Conservation (phyloP, 441 rosid species). For the Arabidopsis hybrid region DNA sequence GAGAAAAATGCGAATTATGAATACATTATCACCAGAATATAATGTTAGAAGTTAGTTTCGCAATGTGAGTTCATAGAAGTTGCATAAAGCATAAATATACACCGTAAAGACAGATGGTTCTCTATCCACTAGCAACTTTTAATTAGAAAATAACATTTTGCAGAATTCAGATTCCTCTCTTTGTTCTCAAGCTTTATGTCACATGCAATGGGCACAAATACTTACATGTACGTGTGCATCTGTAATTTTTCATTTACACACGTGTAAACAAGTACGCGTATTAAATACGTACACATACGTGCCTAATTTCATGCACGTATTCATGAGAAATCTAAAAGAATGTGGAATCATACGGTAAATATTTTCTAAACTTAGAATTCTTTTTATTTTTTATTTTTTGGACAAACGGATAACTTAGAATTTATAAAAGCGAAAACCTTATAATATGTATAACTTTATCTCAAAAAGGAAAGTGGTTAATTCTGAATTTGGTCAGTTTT, state of each 20-base stretch:
- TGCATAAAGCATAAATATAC: conserved; percentile 17
- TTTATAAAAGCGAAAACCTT: not conserved
- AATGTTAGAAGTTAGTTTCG: not conserved
- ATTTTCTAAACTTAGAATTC: not conserved
- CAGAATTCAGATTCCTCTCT: conserved; percentile 34
- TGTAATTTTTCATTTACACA: not conserved
- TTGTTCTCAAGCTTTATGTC: conserved; percentile 35
- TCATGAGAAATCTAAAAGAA: not conserved
- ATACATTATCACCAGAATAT: not conserved
- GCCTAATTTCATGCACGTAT: not conserved
- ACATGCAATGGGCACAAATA: conserved; percentile 36
- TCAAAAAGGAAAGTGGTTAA: conserved; percentile 31
- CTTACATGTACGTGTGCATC: conserved; percentile 26
- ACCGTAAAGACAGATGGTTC: conserved; percentile 12
- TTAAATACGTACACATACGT: not conserved
- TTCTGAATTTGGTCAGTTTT: conserved; percentile 32
- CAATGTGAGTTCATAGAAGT: not conserved
- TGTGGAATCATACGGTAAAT: not conserved
- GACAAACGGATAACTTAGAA: not conserved
- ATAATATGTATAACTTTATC: conserved; percentile 19
- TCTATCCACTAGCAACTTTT: conserved; percentile 19
- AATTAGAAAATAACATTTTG: conserved; percentile 17
- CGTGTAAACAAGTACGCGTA: not conserved
- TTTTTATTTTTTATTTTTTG: too few species aligned
- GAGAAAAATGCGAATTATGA: too few species aligned